A percentile compares a stretch with the other conserved stretches of the same genome.
Evolutionary conservation across 192 early-diverging fungal genomes (phyloP).

Genomic region (Thoreauomyces humboldtii): DNA sequence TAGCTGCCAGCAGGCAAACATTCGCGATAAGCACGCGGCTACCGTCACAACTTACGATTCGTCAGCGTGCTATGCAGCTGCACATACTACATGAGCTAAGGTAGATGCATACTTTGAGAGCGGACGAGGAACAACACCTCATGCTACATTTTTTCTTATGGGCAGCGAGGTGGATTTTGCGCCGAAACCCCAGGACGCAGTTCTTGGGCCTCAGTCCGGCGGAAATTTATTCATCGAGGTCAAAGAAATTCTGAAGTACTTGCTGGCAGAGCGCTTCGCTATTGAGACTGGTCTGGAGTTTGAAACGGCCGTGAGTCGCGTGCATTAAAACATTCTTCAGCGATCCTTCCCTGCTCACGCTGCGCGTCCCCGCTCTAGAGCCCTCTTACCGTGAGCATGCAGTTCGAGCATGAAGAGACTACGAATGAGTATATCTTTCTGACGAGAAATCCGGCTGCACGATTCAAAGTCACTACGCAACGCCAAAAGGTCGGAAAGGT

Average conservation of each 20-base stretch:
- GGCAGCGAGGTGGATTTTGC: not conserved
- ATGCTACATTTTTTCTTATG: not conserved
- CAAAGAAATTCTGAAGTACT: constrained; percentile 57
- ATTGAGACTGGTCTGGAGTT: constrained; percentile 30
- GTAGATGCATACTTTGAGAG: not conserved
- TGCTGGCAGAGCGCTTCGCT: constrained; percentile 42
- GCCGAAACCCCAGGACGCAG: not conserved
- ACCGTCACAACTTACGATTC: constrained; percentile 40
- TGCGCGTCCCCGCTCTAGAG: constrained; percentile 34
- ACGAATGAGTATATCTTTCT: constrained; percentile 63
- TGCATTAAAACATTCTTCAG: not conserved
- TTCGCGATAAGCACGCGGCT: constrained; percentile 37
- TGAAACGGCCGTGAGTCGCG: constrained; percentile 20
- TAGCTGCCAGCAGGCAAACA: constrained; percentile 4
- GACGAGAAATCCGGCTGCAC: constrained; percentile 51
- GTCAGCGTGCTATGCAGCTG: constrained; percentile 18
- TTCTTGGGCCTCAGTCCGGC: too few species aligned
- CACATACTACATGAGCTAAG: not conserved
- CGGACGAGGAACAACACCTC: not conserved
- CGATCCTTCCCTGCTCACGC: not conserved
- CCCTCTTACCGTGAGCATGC: constrained; percentile 50
- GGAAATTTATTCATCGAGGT: constrained; percentile 52
- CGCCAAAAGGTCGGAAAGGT: constrained; percentile 46
- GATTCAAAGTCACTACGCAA: constrained; percentile 50
- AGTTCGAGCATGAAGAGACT: constrained; percentile 52